phyloP scores from a whole-genome alignment of 805 yeast genomes.

The Monosporozyma servazzii region DNA sequence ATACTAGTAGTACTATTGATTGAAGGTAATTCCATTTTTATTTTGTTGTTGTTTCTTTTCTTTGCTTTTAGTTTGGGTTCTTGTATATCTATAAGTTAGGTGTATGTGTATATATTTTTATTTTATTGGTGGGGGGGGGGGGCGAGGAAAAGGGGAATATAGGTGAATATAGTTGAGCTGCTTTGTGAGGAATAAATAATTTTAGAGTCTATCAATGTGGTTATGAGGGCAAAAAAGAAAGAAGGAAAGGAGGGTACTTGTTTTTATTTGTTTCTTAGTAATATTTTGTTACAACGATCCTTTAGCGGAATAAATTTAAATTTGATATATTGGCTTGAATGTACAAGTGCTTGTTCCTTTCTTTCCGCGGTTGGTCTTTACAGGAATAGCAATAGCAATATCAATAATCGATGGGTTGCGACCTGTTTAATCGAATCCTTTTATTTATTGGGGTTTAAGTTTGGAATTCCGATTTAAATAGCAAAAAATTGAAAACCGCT shows the following conservation, averaged over 20 bases:
- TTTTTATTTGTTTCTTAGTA: not conserved
- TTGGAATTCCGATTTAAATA: not conserved
- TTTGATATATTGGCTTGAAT: too few species aligned
- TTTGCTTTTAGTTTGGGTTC: not conserved
- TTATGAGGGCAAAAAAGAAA: not conserved
- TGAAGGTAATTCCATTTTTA: conserved; percentile 19
- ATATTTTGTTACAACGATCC: too few species aligned
- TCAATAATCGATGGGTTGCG: not conserved
- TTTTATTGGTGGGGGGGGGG: not conserved
- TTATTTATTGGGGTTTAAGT: not conserved
- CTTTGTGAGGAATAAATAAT: not conserved
- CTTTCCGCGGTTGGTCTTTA: too few species aligned
- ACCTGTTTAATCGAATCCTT: not conserved
- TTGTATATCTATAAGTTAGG: not conserved
- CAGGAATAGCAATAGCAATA: not conserved
- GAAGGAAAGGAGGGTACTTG: not conserved
- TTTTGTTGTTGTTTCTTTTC: not conserved
- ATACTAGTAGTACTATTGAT: conserved; percentile 25
- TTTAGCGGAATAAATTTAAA: too few species aligned
- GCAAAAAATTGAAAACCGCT: not conserved
- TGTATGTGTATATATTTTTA: too few species aligned
- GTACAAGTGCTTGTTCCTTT: too few species aligned
- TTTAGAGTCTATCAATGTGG: not conserved
- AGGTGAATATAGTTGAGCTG: not conserved
- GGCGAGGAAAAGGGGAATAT: not conserved